These are phyloP conservation scores for Magnolia changhungtana DNA, from an alignment of 164 flowering plant species.

Conservation along the genomic window DNA sequence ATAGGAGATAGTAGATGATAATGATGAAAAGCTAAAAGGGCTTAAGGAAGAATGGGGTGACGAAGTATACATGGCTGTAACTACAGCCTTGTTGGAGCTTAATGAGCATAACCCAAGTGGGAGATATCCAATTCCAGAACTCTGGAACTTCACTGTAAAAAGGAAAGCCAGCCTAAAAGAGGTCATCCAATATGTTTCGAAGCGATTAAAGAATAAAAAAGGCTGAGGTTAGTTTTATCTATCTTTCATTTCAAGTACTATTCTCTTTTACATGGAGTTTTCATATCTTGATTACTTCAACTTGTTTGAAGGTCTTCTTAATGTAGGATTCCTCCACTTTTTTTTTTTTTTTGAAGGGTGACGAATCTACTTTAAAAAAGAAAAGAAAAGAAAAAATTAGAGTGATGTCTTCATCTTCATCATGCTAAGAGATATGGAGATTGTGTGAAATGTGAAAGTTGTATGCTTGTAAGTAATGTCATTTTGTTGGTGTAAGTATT, in stretches of 20 bases:
- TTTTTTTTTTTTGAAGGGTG: background rate
- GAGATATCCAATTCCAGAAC: conserved; percentile 37
- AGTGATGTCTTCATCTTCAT: too few relatives aligned
- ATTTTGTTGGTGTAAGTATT: too few relatives aligned
- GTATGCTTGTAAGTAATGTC: too few relatives aligned
- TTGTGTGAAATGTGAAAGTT: too few relatives aligned
- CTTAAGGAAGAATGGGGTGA: conserved; percentile 39
- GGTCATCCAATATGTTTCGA: conserved; percentile 27
- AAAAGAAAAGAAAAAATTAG: too few relatives aligned
- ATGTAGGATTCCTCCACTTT: background rate
- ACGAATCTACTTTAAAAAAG: too few relatives aligned
- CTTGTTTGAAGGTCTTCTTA: background rate
- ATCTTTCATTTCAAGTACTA: too few relatives aligned
- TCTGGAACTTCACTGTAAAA: conserved; percentile 50
- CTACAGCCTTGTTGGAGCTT: conserved; percentile 36
- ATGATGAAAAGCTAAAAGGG: conserved; percentile 44
- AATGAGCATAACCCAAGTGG: conserved; percentile 66
- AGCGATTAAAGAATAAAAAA: conserved; percentile 19
- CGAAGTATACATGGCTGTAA: conserved; percentile 36
- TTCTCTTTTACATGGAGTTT: background rate
- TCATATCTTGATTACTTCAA: background rate
- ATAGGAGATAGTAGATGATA: conserved; percentile 47
- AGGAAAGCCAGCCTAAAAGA: conserved; percentile 49
- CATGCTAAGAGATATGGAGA: too few relatives aligned
- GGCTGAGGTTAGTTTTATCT: conserved; percentile 1